Base-by-base conservation (phyloP, 2,329 filamentous ascomycete genomes). In the Lojkania enalia region DNA sequence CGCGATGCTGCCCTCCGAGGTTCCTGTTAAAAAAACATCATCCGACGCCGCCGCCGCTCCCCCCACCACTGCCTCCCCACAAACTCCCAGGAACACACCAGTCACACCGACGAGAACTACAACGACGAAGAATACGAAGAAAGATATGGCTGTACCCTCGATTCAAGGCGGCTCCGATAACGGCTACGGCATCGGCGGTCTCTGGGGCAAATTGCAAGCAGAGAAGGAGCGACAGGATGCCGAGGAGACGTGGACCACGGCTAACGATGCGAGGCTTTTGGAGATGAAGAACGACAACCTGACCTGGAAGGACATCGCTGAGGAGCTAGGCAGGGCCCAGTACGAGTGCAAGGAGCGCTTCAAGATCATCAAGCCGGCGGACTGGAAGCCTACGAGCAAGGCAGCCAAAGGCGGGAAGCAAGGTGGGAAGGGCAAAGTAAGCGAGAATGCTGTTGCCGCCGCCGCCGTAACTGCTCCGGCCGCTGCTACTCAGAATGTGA, bases 191-290 rank as follows among this genome's bases (percentile, higher is more conserved):
- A 9, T 12, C 9, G 15, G 6, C 30, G 30, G 9, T 33, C 15
- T 16, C 16, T 33, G 9, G 15, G 30, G 15, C 15, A 33, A 33
- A 33, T 15, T 33, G 30, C 9, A 9, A 33, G 7, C 9, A n/a
- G 9, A 16, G 30, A 11, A 6, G 30, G 9, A 12, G 9, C 15
- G 15, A 15, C 30, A 15, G 6, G 30, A 33, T 33, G 9, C 16
- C 30, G 7, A 12, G 30, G 9, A 29, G 35, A 23, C 18, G 16
- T 74, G 63, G 52, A 72, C 69, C 0, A 36, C 60, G 1, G 69
- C 71, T 29, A 64, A 77, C 39, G 74, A 77, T 35, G 60, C 63
- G 2, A 69, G 63, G 48, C 44, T 77, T 2, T 49, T 72, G 14
- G 54, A 61, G 5, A 42, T 72, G 54, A 72, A 71, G 47, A 54